phyloP scores from a whole-genome alignment of 2,329 filamentous ascomycete species.

The Neodidymelliopsis sp. region DNA sequence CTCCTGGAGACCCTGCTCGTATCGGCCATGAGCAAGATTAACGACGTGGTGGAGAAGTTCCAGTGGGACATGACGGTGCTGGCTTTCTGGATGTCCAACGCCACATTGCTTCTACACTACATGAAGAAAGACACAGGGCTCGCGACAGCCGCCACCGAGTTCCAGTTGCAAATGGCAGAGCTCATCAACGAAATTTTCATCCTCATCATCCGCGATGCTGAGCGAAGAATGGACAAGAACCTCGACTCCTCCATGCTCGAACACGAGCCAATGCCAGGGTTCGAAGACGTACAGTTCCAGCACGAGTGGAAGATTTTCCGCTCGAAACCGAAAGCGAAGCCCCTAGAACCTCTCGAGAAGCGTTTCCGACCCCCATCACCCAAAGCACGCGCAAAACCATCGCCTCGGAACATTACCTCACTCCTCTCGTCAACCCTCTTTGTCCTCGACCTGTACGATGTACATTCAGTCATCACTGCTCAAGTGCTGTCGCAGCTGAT shows the following conservation, averaged over 20 bases:
- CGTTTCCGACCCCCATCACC: slow-evolving; percentile 91
- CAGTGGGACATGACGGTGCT: slow-evolving; percentile 99
- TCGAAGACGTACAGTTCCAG: slow-evolving; percentile 96
- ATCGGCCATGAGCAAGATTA: slow-evolving; percentile 94
- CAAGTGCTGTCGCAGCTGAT: slow-evolving; percentile 92
- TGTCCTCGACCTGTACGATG: slow-evolving; percentile 97
- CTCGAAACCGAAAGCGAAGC: slow-evolving; percentile 86
- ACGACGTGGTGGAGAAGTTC: slow-evolving; percentile 90
- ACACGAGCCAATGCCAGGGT: slow-evolving; percentile 96
- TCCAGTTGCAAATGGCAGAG: slow-evolving; percentile 92
- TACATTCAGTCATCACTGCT: slow-evolving; percentile 93
- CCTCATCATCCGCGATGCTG: slow-evolving; percentile 93
- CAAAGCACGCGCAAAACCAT: slow-evolving; percentile 88
- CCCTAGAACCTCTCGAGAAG: slow-evolving; percentile 84
- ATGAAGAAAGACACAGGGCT: slow-evolving; percentile 91
- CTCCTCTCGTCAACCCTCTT: slow-evolving; percentile 95
- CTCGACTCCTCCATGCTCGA: slow-evolving; percentile 93
- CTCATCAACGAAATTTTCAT: slow-evolving; percentile 99
- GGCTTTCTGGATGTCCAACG: slow-evolving; percentile 98
- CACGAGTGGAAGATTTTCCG: slow-evolving; percentile 99
- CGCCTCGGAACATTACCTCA: slow-evolving; percentile 94
- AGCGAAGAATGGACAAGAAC: slow-evolving; percentile 94
- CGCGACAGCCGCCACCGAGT: slow-evolving; percentile 80
- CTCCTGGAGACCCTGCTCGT: slow-evolving; percentile 81
- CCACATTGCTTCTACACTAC: slow-evolving; percentile 93